These are phyloP conservation scores for Gnetum montanum DNA, from an alignment of 75 land plant species.

Conservation along the genomic window DNA sequence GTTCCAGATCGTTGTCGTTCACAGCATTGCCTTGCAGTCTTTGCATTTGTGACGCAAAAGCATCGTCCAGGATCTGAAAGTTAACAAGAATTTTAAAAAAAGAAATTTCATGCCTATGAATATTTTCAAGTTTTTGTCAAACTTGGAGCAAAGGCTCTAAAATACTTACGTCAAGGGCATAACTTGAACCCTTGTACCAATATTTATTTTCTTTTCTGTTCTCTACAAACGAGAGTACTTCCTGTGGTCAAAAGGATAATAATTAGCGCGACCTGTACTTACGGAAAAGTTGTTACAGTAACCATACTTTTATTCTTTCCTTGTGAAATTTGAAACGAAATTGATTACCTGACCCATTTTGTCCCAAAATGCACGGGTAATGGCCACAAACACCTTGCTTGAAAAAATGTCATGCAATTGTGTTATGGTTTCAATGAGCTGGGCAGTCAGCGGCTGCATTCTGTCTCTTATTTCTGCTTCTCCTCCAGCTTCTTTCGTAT, in stretches of 20 bases:
- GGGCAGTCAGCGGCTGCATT: conserved; percentile 77
- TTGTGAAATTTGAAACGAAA: no score
- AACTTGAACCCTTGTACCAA: conserved; percentile 81
- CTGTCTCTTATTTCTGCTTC: conserved; percentile 79
- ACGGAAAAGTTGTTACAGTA: no score
- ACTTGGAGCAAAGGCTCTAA: not conserved
- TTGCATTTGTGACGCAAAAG: conserved; percentile 78
- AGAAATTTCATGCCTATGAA: not conserved
- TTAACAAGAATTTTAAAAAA: no score
- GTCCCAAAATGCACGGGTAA: conserved; percentile 88
- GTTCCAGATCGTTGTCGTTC: conserved; percentile 66
- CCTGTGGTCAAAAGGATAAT: conserved; percentile 27
- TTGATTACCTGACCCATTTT: conserved; percentile 93
- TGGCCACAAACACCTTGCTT: conserved; percentile 65
- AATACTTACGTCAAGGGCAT: conserved; percentile 70
- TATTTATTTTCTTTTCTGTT: conserved; percentile 77
- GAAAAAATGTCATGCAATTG: conserved; percentile 79
- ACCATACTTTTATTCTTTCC: no score
- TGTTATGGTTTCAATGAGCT: conserved; percentile 56
- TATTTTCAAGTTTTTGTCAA: not conserved
- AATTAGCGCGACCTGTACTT: no score
- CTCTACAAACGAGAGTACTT: conserved; percentile 74
- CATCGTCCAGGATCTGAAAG: conserved; percentile 71
- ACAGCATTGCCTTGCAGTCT: conserved; percentile 52
- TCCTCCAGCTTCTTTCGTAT: conserved; percentile 80